Evolutionary conservation across 495 filamentous ascomycete species (phyloP).

Genomic region (Neurospora cerealis): DNA sequence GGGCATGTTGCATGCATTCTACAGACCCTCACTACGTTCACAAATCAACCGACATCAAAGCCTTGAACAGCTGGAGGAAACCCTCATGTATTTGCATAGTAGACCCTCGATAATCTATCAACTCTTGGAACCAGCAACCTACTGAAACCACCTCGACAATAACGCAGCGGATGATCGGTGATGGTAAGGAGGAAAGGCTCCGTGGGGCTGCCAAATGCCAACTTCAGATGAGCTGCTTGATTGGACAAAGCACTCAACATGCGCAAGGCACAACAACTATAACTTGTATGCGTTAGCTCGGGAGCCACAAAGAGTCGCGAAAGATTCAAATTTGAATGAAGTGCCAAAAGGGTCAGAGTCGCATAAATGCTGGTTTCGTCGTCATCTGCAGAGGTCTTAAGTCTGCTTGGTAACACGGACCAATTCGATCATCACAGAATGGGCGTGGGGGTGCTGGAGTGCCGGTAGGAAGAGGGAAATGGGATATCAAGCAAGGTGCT

Average conservation of each 20-base stretch:
- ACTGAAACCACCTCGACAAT: not conserved
- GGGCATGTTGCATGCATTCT: not conserved
- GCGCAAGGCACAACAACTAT: not conserved
- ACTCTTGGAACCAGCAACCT: not conserved
- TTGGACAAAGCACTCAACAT: not conserved
- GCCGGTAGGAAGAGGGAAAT: not conserved
- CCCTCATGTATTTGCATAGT: not conserved
- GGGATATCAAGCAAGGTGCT: not conserved
- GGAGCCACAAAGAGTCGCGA: not conserved
- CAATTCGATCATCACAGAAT: constrained; percentile 84
- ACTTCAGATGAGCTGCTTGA: not conserved
- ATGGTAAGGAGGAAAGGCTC: not conserved
- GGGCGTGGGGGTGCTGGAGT: not conserved
- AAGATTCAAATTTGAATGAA: not conserved
- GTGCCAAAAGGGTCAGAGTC: constrained; percentile 58
- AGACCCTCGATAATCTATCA: not conserved
- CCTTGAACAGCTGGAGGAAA: not conserved
- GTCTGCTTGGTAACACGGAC: constrained; percentile 99
- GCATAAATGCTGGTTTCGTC: constrained; percentile 68
- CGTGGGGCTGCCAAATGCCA: not conserved
- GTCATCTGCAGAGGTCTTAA: constrained; percentile 86
- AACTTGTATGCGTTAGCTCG: not conserved
- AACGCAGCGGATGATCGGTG: not conserved
- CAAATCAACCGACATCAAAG: not conserved
- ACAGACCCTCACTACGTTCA: not conserved